Evolutionary conservation across 495 filamentous ascomycete genomes (phyloP), one percentile per base, ranked within the genome.

Genomic region (Penicillium manginii): DNA sequence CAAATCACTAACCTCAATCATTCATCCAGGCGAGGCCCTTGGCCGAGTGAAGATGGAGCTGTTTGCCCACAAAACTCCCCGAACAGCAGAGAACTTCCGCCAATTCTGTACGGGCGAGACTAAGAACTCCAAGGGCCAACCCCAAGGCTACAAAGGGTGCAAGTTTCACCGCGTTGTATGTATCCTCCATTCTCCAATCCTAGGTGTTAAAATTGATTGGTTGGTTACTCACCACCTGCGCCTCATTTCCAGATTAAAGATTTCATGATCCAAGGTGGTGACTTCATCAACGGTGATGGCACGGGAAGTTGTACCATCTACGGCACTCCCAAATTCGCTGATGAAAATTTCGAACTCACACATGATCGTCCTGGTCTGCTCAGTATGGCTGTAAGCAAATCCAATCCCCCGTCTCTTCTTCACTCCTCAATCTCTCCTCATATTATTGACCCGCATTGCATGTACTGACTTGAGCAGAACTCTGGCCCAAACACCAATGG

Each of bases 211-310:
- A n/a, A n/a, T n/a, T 29, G 26, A 8, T 29, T 29, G 26, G 26
- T 29, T 29, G 26, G 9, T 29, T 7, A 29, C 26, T 29, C 6
- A 29, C 26, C 26, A 29, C 0, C 26, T 29, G 26, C 26, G 26
- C 26, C 26, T 33, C 37, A 8, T 35, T 33, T 29, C 23, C 49
- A 96, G 91, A 96, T 98, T 78, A 91, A 90, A 76, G 89, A 92
- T 62, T 98, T 98, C 74, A 97, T 98, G 93, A 83, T 90, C 62
- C 96, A 98, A 77, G 96, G 96, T 33, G 94, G 96, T 50, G 96
- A 98, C 73, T 98, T 98, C 76, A 72, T 97, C 55, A 90, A 97
- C 68, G 92, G 93, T 40, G 89, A 98, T 71, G 96, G 96, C 12
- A 96, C 89, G 2, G 94, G 94, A 3, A 90, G 85, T 37, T 85